phyloP scores from a whole-genome alignment of 306 rosid species.

The Sechiopsis laciniata region DNA sequence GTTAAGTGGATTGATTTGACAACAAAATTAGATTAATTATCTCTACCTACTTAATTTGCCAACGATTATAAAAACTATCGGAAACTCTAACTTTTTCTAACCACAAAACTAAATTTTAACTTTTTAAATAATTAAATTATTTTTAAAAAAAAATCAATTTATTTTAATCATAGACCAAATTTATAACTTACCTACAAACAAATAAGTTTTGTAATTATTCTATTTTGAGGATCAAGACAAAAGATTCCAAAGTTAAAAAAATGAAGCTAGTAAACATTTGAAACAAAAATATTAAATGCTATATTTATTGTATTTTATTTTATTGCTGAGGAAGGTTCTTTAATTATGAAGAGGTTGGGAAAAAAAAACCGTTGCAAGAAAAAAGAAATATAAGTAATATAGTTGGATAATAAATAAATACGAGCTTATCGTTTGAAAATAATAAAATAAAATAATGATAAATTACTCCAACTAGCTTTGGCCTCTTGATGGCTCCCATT shows the following conservation, averaged over 20 bases:
- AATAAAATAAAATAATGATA: conserved; percentile 12
- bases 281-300: neutral
- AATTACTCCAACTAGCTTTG: conserved; percentile 19
- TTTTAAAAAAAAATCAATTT: too few relatives aligned
- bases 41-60: too few relatives aligned
- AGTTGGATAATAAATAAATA: conserved; percentile 20
- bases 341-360: conserved; percentile 12
- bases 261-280: neutral
- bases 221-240: neutral
- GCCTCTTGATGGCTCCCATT: conserved; percentile 14
- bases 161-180: too few relatives aligned
- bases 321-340: neutral
- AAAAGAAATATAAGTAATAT: neutral
- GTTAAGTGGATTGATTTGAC: too few relatives aligned
- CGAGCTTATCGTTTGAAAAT: conserved; percentile 6
- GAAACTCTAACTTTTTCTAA: too few relatives aligned
- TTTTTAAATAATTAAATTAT: too few relatives aligned
- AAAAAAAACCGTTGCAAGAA: conserved; percentile 18
- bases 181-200: too few relatives aligned
- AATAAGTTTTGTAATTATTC: neutral
- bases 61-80: too few relatives aligned
- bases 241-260: neutral
- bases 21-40: too few relatives aligned
- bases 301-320: too few relatives aligned
- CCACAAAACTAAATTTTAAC: too few relatives aligned